Base-by-base conservation (phyloP, 169 alveolate species). In the Eimeria falciformis region DNA sequence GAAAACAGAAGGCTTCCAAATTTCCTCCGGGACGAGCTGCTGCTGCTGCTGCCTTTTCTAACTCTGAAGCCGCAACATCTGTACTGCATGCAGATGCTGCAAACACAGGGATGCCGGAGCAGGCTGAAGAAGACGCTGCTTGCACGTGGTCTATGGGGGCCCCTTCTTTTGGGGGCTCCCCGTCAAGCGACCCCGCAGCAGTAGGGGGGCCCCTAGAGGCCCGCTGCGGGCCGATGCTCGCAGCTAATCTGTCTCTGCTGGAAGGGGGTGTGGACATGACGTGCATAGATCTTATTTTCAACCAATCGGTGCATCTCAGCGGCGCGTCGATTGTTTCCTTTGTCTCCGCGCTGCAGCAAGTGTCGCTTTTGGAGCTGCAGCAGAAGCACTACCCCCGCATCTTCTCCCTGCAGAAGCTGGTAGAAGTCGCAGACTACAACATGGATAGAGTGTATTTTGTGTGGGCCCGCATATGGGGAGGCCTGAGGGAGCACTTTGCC, bases 371-470 rank as follows among this genome's bases (percentile, higher is more conserved):
- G 37, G 73, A 62, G 73, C 5, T 62, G 5, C 73, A 62, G 37
- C 73, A 62, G 29, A 12, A 62, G 73, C n/a, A 62, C 37, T 29
- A 94, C 85, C 97, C 98, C 43, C 95, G 97, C 85, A 94, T 95
- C 77, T 97, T 97, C 94, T 92, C 95, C 56, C 96, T 97, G 45
- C 97, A 97, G 85, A 96, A 96, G 90, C 89, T 97, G 14, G 97
- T 96, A 2, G 98, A 97, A 92, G 98, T 97, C 0, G 97, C 98
- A 9, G 98, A 96, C 87, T 91, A 95, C 78, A 97, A 97, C 83
- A 96, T 97, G 98, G 94, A 95, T 45, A 87, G 98, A 79, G 94
- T 96, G 11, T 93, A 98, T 69, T 92, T 94, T 6, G n/a, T 94
- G 45, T 97, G 98, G 97, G 91, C 94, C 55, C 93, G 94, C 88